These are phyloP conservation scores for Coemansia sp. DNA, from an alignment of 192 early-diverging fungal species.

Conservation along the genomic window DNA sequence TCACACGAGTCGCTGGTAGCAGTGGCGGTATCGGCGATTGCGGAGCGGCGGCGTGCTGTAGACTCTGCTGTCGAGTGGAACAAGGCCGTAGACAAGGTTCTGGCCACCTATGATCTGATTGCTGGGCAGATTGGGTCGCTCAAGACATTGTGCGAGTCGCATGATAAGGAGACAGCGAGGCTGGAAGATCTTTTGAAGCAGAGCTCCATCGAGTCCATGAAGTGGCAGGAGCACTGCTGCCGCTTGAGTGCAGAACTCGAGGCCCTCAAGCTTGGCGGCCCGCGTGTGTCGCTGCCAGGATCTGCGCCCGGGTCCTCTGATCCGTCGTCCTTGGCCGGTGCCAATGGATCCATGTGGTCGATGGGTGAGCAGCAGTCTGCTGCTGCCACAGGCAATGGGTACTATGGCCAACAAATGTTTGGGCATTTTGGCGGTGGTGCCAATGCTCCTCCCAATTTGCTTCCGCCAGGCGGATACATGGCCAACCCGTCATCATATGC, in stretches of 20 bases:
- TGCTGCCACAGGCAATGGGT: background rate
- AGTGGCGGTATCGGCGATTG: constrained; percentile 21
- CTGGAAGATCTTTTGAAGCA: constrained; percentile 30
- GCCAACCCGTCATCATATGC: background rate
- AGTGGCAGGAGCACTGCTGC: constrained; percentile 28
- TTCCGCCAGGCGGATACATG: background rate
- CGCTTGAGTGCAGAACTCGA: constrained; percentile 10
- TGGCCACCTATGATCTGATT: constrained; percentile 30
- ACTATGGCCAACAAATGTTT: background rate
- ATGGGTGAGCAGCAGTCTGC: background rate
- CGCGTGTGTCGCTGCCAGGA: background rate
- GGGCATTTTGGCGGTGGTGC: background rate
- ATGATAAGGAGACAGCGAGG: constrained; percentile 15
- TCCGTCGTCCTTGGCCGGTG: too few relatives aligned
- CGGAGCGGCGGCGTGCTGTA: constrained; percentile 7
- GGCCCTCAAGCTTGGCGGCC: background rate
- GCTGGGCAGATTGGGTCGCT: constrained; percentile 22
- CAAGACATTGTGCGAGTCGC: constrained; percentile 13
- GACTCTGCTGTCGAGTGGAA: constrained; percentile 14
- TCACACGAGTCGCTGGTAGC: constrained; percentile 18
- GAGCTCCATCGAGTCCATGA: constrained; percentile 30
- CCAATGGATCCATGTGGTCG: background rate
- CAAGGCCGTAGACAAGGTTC: constrained; percentile 15
- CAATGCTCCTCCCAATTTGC: background rate
- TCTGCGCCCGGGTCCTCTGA: background rate